These are phyloP conservation scores for Phaeosphaeriaceae sp. DNA, from an alignment of 2,329 filamentous ascomycete species.

Conservation along the genomic window DNA sequence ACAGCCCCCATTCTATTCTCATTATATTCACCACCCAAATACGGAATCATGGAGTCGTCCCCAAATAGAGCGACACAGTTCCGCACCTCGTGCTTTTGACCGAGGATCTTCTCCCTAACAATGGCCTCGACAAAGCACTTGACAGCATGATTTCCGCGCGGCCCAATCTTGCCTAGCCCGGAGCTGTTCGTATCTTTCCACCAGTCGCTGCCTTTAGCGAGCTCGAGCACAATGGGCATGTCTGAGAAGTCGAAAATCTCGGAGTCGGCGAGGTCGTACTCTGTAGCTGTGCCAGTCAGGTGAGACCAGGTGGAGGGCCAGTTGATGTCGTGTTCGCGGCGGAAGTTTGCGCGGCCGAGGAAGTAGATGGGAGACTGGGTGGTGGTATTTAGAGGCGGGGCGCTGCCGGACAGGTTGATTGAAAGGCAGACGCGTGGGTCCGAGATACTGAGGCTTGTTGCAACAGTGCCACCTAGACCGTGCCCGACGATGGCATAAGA, in stretches of 20 bases:
- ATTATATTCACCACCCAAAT: background rate
- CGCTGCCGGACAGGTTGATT: conserved; percentile 34
- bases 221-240: conserved; percentile 24
- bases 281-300: conserved; percentile 22
- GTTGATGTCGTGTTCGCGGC: conserved; percentile 95
- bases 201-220: conserved; percentile 14
- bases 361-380: conserved; percentile 25
- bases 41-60: background rate
- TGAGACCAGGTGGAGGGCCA: conserved; percentile 67
- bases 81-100: conserved; percentile 2
- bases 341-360: conserved; percentile 71
- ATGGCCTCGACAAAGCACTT: conserved; percentile 26
- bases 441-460: conserved; percentile 19
- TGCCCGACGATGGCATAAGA: conserved; percentile 30
- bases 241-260: conserved; percentile 33
- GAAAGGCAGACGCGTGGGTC: conserved; percentile 18
- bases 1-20: background rate
- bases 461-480: conserved; percentile 36
- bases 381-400: conserved; percentile 13
- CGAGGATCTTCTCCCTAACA: conserved; percentile 13
- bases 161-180: conserved; percentile 9
- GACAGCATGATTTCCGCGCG: conserved; percentile 15
- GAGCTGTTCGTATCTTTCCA: conserved; percentile 1
- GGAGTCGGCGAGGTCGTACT: conserved; percentile 29
- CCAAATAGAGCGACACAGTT: conserved; percentile 16